Base-by-base conservation (phyloP, 1,139 yeast species). In the Candida sp. region DNA sequence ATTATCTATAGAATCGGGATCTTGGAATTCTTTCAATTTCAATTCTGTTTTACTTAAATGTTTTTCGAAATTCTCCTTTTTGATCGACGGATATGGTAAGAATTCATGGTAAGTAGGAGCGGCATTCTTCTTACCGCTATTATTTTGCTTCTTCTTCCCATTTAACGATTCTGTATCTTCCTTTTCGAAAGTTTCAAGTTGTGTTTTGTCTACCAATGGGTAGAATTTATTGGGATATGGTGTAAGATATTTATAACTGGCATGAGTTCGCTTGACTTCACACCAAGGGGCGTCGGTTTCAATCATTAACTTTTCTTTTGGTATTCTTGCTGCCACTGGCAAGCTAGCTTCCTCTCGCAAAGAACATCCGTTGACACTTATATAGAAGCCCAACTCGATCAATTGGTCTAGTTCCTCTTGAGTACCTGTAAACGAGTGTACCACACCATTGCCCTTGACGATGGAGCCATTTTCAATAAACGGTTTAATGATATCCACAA, bases 281-380 rank as follows among this genome's bases (percentile, higher is more conserved):
- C 99, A 93, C 99, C 99, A 93, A 1, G 99, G 99, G 1, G 98
- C 91, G 64, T 93, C 98, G 0, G 98, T 91, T 61, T 93, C 99
- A 21, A 93, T 77, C 78, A 93, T 66, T 34, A 93, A 63, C 53
- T 73, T 75, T 8, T 82, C 79, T 7, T 81, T 56, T 0, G 99
- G 99, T 8, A 93, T 76, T 33, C 64, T 57, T 36, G 70, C 67
- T 0, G 85, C 89, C 11, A 84, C 91, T 19, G 73, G 71, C 8
- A 91, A 63, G 56, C 87, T 89, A 48, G 86, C 91, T 45, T 79
- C 79, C 0, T 88, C 80, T 57, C 87, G 86, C 49, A 95, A 73
- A 3, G 98, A 90, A 56, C 99, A 93, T 1, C 99, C 99, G 59
- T 93, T 93, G 49, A 93, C 71, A 35, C 98, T 91, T 43, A 93